Base-by-base conservation (phyloP, 345 rosid genomes). In the Citrus cavaleriei region DNA sequence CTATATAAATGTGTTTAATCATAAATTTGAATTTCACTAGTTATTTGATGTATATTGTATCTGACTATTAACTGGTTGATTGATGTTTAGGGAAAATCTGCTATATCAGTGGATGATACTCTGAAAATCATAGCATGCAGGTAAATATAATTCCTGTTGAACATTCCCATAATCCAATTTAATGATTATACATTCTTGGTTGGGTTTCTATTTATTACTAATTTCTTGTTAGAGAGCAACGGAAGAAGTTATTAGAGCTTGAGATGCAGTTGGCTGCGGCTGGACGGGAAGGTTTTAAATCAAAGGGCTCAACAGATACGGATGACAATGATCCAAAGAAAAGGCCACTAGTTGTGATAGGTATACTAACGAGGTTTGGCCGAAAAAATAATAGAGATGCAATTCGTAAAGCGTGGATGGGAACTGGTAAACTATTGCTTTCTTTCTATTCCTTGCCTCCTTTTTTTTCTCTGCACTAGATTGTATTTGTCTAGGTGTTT, bases 321-420 rank as follows among this genome's bases (percentile, higher is more conserved):
- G 78, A 86, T 60, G 88, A 67, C 37, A 73, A 60, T 51, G 80
- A 74, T 70, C 65, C 86, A 2, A 86, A 88, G 88, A 93, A 85
- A 81, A 90, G 84, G 83, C 91, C 89, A 3, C 79, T 94, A 27
- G 92, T 92, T 74, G 97, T 92, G 5, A 85, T 91, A 7, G 98
- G 99, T 55, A 84, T 96, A 32, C 73, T 91, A 78, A 94, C 98
- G 4, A 85, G 72, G 54, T 94, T 92, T 77, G 98, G 92, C 63
- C 91, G 88, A 55, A 90, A 83, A 84, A 91, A 88, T 83, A 92
- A 91, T 72, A 87, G 98, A 77, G 93, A 93, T 80, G 97, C 97
- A 10, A 86, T 93, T 51, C 91, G 98, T 16, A 91, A 91, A 87
- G 94, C 99, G 59, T 94, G 98, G 99, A 91, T 93, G 95, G 97